A percentile compares a stretch with the other conserved stretches of the same genome.
Evolutionary conservation across 305 asterid genomes (phyloP).

Genomic region (Nicotiana rustica): DNA sequence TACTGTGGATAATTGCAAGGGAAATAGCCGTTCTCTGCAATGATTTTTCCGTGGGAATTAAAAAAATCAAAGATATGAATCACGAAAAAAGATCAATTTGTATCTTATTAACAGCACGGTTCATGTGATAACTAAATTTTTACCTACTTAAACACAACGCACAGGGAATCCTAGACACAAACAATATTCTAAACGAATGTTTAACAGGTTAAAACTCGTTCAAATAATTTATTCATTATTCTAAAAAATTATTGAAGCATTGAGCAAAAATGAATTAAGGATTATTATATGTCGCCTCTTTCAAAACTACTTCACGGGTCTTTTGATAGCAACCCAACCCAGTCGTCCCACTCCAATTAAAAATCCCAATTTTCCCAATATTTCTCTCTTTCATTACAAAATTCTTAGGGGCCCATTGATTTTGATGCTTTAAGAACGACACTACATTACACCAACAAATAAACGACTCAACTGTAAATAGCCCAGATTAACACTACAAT

Average conservation of each 20-base stretch:
- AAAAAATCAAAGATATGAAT: not conserved
- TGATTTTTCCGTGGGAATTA: not conserved
- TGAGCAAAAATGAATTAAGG: not conserved
- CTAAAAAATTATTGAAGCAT: conserved; percentile 5
- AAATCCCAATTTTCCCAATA: not conserved
- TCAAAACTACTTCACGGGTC: conserved; percentile 26
- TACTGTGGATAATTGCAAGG: not conserved
- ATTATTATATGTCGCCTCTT: not conserved
- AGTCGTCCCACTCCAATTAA: not conserved
- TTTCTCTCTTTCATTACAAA: not conserved
- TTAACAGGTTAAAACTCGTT: not conserved
- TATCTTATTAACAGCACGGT: not conserved
- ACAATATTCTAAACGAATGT: not conserved
- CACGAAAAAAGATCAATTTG: not conserved
- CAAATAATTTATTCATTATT: conserved; percentile 2
- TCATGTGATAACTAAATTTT: not conserved
- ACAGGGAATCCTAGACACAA: not conserved
- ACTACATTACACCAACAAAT: not conserved
- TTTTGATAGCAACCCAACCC: not conserved
- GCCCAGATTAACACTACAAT: not conserved
- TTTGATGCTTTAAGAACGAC: not conserved
- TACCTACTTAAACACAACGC: not conserved
- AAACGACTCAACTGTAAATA: not conserved
- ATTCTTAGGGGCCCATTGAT: not conserved
- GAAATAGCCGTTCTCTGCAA: not conserved